Base-by-base conservation (phyloP, 2,329 filamentous ascomycete species). In the Talaromyces funiculosus region DNA sequence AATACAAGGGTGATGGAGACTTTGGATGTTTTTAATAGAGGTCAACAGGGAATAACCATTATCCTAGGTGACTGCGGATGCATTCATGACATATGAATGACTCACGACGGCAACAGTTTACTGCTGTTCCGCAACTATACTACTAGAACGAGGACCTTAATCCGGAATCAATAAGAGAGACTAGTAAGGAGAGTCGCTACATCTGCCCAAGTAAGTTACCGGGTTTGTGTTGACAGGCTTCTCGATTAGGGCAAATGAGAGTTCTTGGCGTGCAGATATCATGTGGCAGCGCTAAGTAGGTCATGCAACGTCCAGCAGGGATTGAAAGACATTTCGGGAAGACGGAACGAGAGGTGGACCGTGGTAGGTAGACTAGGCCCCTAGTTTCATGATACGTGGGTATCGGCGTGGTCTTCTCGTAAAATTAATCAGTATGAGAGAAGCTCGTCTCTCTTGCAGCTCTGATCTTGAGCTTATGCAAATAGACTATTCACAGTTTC, bases 201-300 rank as follows among this genome's bases (percentile, higher is more conserved):
- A 47, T 31, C 26, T 31, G 26, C 9, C 7, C 24, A n/a, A 47
- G 24, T 26, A 31, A n/a, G n/a, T n/a, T n/a, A n/a, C n/a, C n/a
- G n/a, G n/a, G n/a, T 16, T 10, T 12, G 20, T 24, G 6, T 45
- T 3, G 47, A 35, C 47, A 33, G 47, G 47, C 29, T 14, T 51
- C n/a, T 51, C 35, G n/a, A 14, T 51, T 51, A 51, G 26, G 47
- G 47, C 22, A 51, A 51, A 51, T 20, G 47, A 8, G n/a, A 12
- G 5, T 3, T 35, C 53, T 57, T 43, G 54, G 54, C 40, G 26
- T 57, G 54, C 40, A 47, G 54, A 45, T 57, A 57, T 45, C 29
- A 57, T 57, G 54, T 45, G 54, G 53, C 53, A 45, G 38, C 12
- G 8, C 45, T 12, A 8, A 18, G 45, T 33, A 51, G 45, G 29